These are phyloP conservation scores for Neostapfia colusana DNA, from an alignment of 176 grass and related monocot genomes.

Conservation along the genomic window DNA sequence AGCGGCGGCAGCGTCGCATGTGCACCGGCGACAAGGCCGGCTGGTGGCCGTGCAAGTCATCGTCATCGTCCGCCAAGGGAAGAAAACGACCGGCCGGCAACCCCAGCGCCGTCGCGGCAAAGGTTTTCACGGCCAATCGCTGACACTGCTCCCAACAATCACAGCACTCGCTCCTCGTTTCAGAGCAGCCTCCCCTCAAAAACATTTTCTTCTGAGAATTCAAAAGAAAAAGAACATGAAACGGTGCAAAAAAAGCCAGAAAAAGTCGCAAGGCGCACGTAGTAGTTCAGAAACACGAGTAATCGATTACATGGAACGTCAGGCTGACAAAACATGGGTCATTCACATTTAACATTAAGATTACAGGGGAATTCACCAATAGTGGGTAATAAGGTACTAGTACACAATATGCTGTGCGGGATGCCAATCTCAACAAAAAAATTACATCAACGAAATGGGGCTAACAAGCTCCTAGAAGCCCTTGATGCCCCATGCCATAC, in stretches of 20 bases:
- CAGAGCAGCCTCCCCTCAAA: no score
- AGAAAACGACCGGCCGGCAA: conserved; percentile 36
- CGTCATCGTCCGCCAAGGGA: neutral
- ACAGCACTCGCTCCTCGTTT: no score
- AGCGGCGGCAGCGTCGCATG: neutral
- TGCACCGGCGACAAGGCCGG: conserved; percentile 19
- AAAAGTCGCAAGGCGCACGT: no score
- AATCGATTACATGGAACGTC: neutral
- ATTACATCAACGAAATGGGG: conserved; percentile 32
- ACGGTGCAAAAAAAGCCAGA: neutral
- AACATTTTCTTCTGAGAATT: no score
- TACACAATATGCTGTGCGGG: conserved; percentile 53
- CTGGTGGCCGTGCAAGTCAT: conserved; percentile 6
- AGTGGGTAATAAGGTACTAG: conserved; percentile 11
- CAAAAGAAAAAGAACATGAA: no score
- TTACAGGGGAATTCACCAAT: conserved; percentile 44
- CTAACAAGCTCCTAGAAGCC: conserved; percentile 28
- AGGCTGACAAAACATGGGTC: neutral
- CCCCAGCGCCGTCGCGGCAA: neutral
- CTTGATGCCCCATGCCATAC: neutral
- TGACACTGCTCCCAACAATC: neutral
- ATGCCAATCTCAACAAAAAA: neutral
- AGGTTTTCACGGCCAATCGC: conserved; percentile 15
- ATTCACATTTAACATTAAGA: conserved; percentile 19
- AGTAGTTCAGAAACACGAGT: no score